A percentile compares a stretch with the other conserved stretches of the same genome.
These are phyloP conservation scores for Colletotrichum tropicicola DNA, from an alignment of 2,329 filamentous ascomycete genomes.

Conservation along the genomic window DNA sequence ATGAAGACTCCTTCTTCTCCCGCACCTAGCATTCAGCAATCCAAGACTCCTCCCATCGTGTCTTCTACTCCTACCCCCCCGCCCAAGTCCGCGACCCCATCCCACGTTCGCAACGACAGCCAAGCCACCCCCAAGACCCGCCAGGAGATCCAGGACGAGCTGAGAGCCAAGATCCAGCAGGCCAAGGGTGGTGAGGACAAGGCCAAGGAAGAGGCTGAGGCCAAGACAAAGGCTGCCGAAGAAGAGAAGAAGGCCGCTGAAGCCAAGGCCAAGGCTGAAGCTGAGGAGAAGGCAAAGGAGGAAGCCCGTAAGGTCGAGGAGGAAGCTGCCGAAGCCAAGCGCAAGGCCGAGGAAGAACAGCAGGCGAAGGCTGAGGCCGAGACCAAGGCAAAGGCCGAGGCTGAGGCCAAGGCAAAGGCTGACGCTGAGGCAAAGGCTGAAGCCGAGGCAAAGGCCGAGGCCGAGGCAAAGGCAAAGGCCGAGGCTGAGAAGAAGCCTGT, in stretches of 20 bases:
- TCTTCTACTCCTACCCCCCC: constrained; percentile 83
- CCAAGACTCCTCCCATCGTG: constrained; percentile 75
- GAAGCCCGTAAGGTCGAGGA: constrained; percentile 36
- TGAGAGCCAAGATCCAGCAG: constrained; percentile 80
- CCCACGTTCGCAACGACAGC: constrained; percentile 78
- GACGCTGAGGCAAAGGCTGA: constrained; percentile 1
- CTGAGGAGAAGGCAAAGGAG: constrained; percentile 42
- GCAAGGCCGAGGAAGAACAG: constrained; percentile 1
- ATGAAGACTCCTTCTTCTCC: constrained; percentile 67
- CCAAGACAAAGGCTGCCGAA: constrained; percentile 49
- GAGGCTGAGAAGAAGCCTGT: constrained; percentile 42
- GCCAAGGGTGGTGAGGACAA: constrained; percentile 51
- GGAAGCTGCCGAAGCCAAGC: constrained; percentile 12
- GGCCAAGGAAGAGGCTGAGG: constrained; percentile 45
- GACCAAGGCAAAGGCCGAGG: constrained; percentile 32
- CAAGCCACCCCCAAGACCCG: constrained; percentile 73
- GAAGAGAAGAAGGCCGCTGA: constrained; percentile 39
- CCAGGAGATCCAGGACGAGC: constrained; percentile 85
- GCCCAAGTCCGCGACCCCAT: constrained; percentile 75
- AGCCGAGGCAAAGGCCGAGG: constrained; percentile 33
- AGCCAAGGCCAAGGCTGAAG: constrained; percentile 41
- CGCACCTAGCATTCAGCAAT: constrained; percentile 60
- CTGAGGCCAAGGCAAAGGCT: constrained; percentile 47
- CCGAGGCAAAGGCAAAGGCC: constrained; percentile 44
- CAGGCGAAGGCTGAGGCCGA: constrained; percentile 2